Percentiles rank a stretch among this genome's conserved stretches.
Conservation (phyloP, 495 filamentous ascomycete genomes). For the Xylona heveae region DNA sequence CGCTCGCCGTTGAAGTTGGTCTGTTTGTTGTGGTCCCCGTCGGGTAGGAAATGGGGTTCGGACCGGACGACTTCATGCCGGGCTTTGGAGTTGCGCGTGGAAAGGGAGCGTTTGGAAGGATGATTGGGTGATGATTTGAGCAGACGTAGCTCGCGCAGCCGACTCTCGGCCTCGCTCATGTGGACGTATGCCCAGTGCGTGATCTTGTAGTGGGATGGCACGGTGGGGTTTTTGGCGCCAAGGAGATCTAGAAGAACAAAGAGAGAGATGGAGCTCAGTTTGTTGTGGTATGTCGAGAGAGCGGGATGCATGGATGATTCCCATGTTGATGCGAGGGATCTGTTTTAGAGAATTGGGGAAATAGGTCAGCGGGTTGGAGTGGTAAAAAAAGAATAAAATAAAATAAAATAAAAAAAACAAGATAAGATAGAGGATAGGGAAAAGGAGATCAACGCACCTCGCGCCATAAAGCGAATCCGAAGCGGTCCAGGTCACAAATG, state of each 20-base stretch:
- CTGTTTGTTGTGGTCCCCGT: constrained; percentile 5
- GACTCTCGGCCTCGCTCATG: constrained; percentile 44
- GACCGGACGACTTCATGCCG: not conserved
- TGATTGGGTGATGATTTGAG: constrained; percentile 25
- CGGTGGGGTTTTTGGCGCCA: constrained; percentile 41
- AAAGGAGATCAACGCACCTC: constrained; percentile 25
- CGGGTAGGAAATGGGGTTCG: constrained; percentile 10
- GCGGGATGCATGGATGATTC: constrained; percentile 41
- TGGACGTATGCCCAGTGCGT: constrained; percentile 86
- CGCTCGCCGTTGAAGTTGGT: not conserved
- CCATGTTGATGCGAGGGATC: constrained; percentile 55
- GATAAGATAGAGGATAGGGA: not conserved
- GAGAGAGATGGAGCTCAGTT: constrained; percentile 56
- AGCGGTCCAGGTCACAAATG: constrained; percentile 57
- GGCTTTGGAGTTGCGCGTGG: constrained; percentile 3
- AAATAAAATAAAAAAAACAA: not conserved
- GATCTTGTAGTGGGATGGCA: constrained; percentile 64
- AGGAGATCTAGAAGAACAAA: constrained; percentile 90
- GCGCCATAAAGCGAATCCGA: constrained; percentile 77
- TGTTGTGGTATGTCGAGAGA: constrained; percentile 49
- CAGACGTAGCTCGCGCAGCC: constrained; percentile 35
- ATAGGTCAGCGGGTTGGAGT: not conserved
- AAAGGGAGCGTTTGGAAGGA: constrained; percentile 4
- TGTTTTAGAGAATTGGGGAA: constrained; percentile 10
- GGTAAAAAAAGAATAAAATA: not conserved